Evolutionary conservation across 441 rosid species (phyloP).

Genomic region (Populus trichocarpa): DNA sequence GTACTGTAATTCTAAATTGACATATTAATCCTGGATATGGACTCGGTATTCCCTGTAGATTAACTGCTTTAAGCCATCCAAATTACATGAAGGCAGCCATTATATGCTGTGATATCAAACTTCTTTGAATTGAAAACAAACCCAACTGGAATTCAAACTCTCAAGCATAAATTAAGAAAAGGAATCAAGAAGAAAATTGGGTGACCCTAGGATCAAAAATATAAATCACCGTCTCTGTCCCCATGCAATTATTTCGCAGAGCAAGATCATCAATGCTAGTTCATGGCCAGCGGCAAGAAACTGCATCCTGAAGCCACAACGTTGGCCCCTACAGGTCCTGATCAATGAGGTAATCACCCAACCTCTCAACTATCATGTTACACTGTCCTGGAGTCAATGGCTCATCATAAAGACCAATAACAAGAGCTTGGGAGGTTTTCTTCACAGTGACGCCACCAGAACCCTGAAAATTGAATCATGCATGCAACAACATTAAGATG

Average conservation of each 20-base stretch:
- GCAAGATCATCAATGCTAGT: conserved; percentile 18
- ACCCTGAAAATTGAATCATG: conserved; percentile 39
- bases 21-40: too few relatives aligned
- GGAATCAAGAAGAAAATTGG: background rate
- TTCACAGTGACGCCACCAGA: conserved; percentile 73
- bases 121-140: too few relatives aligned
- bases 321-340: conserved; percentile 47
- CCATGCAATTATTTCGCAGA: conserved; percentile 23
- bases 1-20: too few relatives aligned
- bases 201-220: background rate
- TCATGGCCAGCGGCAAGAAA: conserved; percentile 18
- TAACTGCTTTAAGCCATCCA: too few relatives aligned
- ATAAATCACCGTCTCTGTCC: conserved; percentile 10
- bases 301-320: conserved; percentile 8
- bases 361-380: conserved; percentile 84
- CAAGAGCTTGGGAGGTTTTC: conserved; percentile 62
- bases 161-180: background rate
- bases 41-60: too few relatives aligned
- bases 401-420: conserved; percentile 70
- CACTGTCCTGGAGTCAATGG: conserved; percentile 82
- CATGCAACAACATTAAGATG: background rate
- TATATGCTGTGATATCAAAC: too few relatives aligned
- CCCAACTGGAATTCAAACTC: too few relatives aligned
- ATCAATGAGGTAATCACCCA: conserved; percentile 78
- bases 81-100: too few relatives aligned